Conservation (phyloP, 176 grass and related monocot genomes). For the Pontederia paniculata region DNA sequence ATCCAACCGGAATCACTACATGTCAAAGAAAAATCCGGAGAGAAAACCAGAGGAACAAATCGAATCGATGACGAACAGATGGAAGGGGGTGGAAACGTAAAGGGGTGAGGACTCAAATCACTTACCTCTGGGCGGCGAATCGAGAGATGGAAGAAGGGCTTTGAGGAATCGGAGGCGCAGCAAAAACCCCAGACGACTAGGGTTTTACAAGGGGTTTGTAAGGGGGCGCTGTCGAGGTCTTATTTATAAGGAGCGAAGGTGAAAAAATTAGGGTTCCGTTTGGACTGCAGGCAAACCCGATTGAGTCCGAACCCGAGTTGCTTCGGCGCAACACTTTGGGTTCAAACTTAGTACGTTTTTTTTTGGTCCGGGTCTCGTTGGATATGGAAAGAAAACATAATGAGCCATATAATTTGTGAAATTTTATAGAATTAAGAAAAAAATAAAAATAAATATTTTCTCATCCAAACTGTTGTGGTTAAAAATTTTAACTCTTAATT, state of each 20-base stretch:
- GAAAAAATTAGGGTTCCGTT: not conserved
- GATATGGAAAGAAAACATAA: too few relatives aligned
- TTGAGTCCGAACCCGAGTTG: too few relatives aligned
- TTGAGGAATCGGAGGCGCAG: conserved; percentile 9
- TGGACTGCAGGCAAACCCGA: too few relatives aligned
- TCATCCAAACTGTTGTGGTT: too few relatives aligned
- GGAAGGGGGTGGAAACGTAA: not conserved
- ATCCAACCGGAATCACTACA: not conserved
- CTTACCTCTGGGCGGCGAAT: not conserved
- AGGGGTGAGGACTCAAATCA: not conserved
- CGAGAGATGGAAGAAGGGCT: not conserved
- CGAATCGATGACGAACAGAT: not conserved
- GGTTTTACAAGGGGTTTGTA: conserved; percentile 36
- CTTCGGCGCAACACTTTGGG: too few relatives aligned
- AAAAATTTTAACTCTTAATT: too few relatives aligned
- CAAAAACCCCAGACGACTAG: conserved; percentile 24
- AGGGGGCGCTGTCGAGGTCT: not conserved
- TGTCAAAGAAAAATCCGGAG: not conserved
- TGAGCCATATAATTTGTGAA: too few relatives aligned
- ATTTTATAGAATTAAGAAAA: too few relatives aligned
- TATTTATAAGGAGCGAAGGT: not conserved
- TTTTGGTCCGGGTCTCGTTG: too few relatives aligned
- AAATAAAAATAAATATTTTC: too few relatives aligned
- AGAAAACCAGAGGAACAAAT: not conserved
- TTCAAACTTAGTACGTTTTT: too few relatives aligned